Evolutionary conservation across 2,329 filamentous ascomycete species (phyloP).

Genomic region (Alternaria sp.): DNA sequence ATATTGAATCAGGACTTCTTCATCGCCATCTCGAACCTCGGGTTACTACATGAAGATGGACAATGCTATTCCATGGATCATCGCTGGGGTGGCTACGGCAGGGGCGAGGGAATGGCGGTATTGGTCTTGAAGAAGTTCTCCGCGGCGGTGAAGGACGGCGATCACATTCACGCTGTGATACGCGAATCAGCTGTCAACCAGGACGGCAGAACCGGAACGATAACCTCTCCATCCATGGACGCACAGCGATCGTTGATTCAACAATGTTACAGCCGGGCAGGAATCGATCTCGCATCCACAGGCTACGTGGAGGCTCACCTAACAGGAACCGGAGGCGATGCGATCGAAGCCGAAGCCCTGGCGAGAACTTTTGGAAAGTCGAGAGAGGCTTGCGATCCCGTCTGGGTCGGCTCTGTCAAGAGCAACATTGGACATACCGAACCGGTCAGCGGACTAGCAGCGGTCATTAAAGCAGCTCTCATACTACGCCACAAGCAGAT

Average conservation of each 20-base stretch:
- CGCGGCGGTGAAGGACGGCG: not conserved
- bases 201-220: not conserved
- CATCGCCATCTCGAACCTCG: conserved; percentile 4
- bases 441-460: conserved; percentile 10
- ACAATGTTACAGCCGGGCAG: conserved; percentile 4
- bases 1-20: conserved; percentile 7
- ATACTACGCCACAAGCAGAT: conserved; percentile 7
- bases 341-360: conserved; percentile 20
- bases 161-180: conserved; percentile 7
- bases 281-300: conserved; percentile 10
- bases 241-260: not conserved
- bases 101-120: conserved; percentile 2
- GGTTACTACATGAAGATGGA: not conserved
- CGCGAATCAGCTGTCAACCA: conserved; percentile 4
- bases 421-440: conserved; percentile 15
- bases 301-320: conserved; percentile 35
- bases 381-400: not conserved
- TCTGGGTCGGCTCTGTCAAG: conserved; percentile 18
- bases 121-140: not conserved
- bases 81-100: conserved; percentile 1
- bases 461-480: conserved; percentile 10
- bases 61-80: conserved; percentile 4
- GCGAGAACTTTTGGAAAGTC: not conserved
- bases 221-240: conserved; percentile 4
- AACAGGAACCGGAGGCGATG: conserved; percentile 61